A percentile compares a stretch with the other conserved stretches of the same genome.
These are phyloP conservation scores for Kazachstania kunashirensis DNA, from an alignment of 805 yeast species.

Conservation along the genomic window DNA sequence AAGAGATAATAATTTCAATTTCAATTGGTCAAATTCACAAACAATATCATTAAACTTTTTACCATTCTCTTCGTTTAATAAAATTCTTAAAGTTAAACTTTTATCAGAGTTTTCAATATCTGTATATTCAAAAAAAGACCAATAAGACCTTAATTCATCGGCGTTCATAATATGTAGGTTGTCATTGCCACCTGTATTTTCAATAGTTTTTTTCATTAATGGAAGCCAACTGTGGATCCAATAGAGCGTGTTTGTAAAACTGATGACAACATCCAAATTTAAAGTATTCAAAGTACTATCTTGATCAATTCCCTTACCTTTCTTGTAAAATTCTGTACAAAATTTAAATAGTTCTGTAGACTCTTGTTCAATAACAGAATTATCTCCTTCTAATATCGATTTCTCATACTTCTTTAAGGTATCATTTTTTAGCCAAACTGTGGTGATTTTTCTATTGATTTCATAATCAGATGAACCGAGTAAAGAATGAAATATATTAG, in stretches of 20 bases:
- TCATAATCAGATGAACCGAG: slow-evolving; percentile 16
- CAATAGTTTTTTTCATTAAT: slow-evolving; percentile 35
- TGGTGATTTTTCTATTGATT: slow-evolving; percentile 18
- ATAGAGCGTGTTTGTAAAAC: slow-evolving; percentile 43
- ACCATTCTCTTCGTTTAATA: slow-evolving; percentile 13
- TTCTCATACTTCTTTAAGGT: slow-evolving; percentile 27
- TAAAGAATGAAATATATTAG: slow-evolving; percentile 25
- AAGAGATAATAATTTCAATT: slow-evolving; percentile 14
- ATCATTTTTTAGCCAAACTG: slow-evolving; percentile 31
- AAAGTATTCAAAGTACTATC: slow-evolving; percentile 47
- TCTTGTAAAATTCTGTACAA: slow-evolving; percentile 26
- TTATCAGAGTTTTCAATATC: slow-evolving; percentile 13
- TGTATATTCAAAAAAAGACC: slow-evolving; percentile 35
- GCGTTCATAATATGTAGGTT: slow-evolving; percentile 10
- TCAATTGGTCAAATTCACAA: slow-evolving; percentile 13
- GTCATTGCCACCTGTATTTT: slow-evolving; percentile 5
- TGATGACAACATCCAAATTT: slow-evolving; percentile 41
- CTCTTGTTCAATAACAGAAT: slow-evolving; percentile 21
- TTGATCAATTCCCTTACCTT: slow-evolving; percentile 27
- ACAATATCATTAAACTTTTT: slow-evolving; percentile 14
- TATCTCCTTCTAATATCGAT: slow-evolving; percentile 21
- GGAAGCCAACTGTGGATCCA: slow-evolving; percentile 60
- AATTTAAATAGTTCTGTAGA: slow-evolving; percentile 19
- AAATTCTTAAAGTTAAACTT: slow-evolving; percentile 12
- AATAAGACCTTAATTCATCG: slow-evolving; percentile 29